Evolutionary conservation across 345 rosid species (phyloP), one percentile per base, ranked within the genome.

Genomic region (Citrus inodora): DNA sequence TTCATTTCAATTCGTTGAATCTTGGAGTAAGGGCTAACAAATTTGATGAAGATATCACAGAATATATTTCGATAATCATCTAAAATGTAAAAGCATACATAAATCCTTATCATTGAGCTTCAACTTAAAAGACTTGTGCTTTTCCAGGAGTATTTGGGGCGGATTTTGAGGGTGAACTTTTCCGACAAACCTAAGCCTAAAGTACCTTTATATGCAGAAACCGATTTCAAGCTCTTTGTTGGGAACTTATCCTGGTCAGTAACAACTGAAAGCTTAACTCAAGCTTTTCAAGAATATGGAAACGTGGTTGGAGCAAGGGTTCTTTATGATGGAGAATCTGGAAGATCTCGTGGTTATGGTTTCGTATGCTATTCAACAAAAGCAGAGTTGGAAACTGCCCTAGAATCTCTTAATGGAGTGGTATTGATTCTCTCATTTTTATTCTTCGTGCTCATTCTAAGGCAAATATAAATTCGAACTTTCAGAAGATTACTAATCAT

Each of bases 221-320:
- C 95, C 35, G 97, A 96, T 32, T 71, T 85, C 83, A 96, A 93
- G 84, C 87, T 96, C 2, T 93, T 93, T 68, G 87, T 93, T 13
- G 98, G 99, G 58, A 95, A 95, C 76, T 83, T 95, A 56, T 90
- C 99, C 2, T 93, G 98, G 99, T 87, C 96, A 0, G 93, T 90
- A 14, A 92, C 95, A 27, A 83, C 95, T 0, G 97, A 95, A 72
- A 85, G 92, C 24, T 85, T 92, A 84, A 83, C 84, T 60, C 78
- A 81, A 86, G 93, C 94, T 56, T 95, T 93, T 83, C 80, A 88
- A 82, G 89, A 87, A 60, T 91, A 88, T 65, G 99, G 98, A 27
- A 85, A 86, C 27, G 90, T 96, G 40, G 91, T 93, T 70, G 97
- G 95, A 25, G 93, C 98, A 10, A 89, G 97, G 83, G 98, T 96